phyloP scores from a whole-genome alignment of 1,139 yeast species.

The Suhomyces atakaporum region DNA sequence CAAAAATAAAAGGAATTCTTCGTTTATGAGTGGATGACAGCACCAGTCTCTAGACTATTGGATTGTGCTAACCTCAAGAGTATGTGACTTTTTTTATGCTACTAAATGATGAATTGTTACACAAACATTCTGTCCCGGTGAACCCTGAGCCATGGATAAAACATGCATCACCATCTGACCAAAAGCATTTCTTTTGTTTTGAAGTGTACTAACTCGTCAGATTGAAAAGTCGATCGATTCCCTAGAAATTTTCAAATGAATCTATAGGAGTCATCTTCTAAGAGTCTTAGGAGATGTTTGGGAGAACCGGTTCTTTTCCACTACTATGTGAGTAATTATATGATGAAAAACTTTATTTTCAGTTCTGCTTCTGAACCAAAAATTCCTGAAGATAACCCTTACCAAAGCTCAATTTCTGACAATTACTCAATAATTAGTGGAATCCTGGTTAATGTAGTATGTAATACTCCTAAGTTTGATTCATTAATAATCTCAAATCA shows the following conservation, averaged over 20 bases:
- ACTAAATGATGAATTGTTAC: conserved; percentile 42
- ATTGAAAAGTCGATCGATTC: conserved; percentile 1
- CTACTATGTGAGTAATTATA: conserved; percentile 14
- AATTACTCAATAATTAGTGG: conserved; percentile 2
- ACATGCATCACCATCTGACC: conserved; percentile 95
- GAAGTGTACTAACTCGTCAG: conserved; percentile 8
- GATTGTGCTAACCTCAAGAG: conserved; percentile 7
- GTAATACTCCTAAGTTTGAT: not conserved
- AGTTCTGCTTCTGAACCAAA: conserved; percentile 91
- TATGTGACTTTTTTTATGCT: conserved; percentile 9
- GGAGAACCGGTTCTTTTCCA: conserved; percentile 1
- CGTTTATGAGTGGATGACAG: conserved; percentile 50
- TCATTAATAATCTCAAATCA: too few relatives aligned
- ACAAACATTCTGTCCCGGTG: conserved; percentile 56
- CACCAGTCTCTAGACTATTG: not conserved
- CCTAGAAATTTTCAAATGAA: conserved; percentile 5
- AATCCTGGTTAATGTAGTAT: too few relatives aligned
- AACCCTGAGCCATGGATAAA: conserved; percentile 64
- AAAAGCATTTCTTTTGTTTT: not conserved
- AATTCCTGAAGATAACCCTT: conserved; percentile 63
- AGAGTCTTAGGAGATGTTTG: conserved; percentile 8
- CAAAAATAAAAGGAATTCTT: conserved; percentile 61
- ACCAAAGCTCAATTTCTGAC: conserved; percentile 41
- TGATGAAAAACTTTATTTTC: conserved; percentile 67
- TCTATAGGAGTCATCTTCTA: conserved; percentile 9